Base-by-base conservation (phyloP, 768 basidiomycete genomes). In the Lyophyllum decastes region DNA sequence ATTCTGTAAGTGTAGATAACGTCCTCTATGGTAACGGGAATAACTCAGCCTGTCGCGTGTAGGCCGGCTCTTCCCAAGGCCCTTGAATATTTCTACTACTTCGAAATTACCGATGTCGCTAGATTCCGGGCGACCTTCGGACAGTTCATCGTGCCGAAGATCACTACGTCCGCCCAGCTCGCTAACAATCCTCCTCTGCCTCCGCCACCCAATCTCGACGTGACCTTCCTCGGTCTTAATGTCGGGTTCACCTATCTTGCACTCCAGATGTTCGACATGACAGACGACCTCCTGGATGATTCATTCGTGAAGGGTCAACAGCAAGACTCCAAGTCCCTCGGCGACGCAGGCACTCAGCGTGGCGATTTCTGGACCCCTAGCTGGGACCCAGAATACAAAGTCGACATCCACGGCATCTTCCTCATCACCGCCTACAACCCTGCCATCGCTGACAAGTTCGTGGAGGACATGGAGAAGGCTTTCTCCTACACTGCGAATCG, bases 41-140 rank as follows among this genome's bases (percentile, higher is more conserved):
- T 38, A 21, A 43, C 14, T 45, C 9, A n/a, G 2, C 14, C 27
- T 41, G 11, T 11, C 38, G 11, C 11, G 21, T 44, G 12, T 25
- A 64, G 64, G 14, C 64, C 61, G 12, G 55, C 51, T 26, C 34
- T 60, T n/a, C 61, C 61, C 47, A 62, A 64, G 34, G 61, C 59
- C 5, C 22, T 64, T 2, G 55, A 64, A 49, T 60, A 60, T 35
- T 64, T 64, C 60, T 64, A 64, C 40, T 61, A 57, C 33, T 64
- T 64, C 58, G 16, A 38, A 21, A 64, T 64, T 21, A 34, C 52
- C 22, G 45, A 60, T 35, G 21, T 56, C 19, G 27, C 25, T 1
- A 25, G 43, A 9, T 64, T 64, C 51, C 53, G 57, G 7, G 27
- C 53, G 33, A 40, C 46, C 3, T 54, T 64, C 26, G 54, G 50